Evolutionary conservation across 2,329 filamentous ascomycete genomes (phyloP), one percentile per base, ranked within the genome.

Genomic region (Colletotrichum falcatum): DNA sequence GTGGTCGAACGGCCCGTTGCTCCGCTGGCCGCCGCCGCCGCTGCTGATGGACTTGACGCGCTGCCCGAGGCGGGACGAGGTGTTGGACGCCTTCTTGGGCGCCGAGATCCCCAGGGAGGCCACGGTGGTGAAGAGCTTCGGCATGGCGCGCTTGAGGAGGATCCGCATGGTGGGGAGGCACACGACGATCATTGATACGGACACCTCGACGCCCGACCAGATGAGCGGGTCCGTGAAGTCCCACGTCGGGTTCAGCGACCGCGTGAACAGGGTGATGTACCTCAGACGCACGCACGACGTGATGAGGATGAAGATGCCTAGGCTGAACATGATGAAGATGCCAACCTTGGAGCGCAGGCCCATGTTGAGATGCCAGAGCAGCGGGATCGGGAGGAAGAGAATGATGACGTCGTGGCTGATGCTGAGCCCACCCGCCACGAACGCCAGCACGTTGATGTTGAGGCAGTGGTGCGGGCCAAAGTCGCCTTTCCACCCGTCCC

Each of bases 181-280:
- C 37, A 79, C 79, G 28, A 83, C 79, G 42, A 84, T 78, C 51
- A 84, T 78, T n/a, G 83, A 79, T 0, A 81, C 77, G 1, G 82
- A 78, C 5, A 83, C 76, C 73, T 85, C 83, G 33, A 84, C 73
- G 2, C 81, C 82, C 2, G 80, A 81, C 83, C 83, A 85, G 56
- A 84, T 76, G n/a, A 83, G 70, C 7, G 77, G 75, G 69, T 82
- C 78, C 11, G 79, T 80, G 51, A 83, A 81, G 73, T 83, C 80
- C 81, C 81, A 83, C 0, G 81, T 80, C 12, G 82, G 81, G 55
- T 83, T 82, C 14, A 73, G 67, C n/a, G 77, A 80, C 14, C 73
- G 71, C 18, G 77, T 78, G 66, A 80, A 80, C 3, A 71, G 59
- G 20, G 79, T 73, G 35, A 83, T 73, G 61, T 80, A 80, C 51